Evolutionary conservation across 2,329 filamentous ascomycete species (phyloP).

Genomic region (Colletotrichum sidae): DNA sequence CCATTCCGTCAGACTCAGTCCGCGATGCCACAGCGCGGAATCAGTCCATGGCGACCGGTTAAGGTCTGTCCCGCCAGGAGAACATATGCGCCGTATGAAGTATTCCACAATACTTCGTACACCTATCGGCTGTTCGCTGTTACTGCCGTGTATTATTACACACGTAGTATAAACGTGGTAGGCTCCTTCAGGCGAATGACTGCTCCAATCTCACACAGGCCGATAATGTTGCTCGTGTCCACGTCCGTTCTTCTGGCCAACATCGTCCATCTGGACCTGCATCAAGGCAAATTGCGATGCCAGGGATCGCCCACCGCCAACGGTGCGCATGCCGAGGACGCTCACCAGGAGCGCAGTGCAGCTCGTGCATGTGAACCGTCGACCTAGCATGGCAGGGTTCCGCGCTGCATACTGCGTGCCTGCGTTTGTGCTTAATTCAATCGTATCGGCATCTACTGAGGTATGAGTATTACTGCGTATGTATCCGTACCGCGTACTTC

Average conservation of each 20-base stretch:
- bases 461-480: no score
- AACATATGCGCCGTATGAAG: neutral
- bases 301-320: slow-evolving; percentile 8
- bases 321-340: slow-evolving; percentile 8
- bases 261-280: slow-evolving; percentile 14
- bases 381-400: neutral
- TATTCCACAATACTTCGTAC: neutral
- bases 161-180: neutral
- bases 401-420: neutral
- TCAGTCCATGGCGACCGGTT: neutral
- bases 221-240: no score
- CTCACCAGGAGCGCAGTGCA: neutral
- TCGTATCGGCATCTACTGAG: neutral
- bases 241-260: neutral
- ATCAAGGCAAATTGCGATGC: slow-evolving; percentile 16
- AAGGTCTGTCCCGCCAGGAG: neutral
- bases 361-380: slow-evolving; percentile 10
- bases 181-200: no score
- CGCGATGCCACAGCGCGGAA: no score
- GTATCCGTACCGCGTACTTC: no score
- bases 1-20: no score
- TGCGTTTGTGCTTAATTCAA: slow-evolving; percentile 5
- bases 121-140: slow-evolving; percentile 2
- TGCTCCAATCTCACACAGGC: no score
- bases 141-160: neutral